Conservation (phyloP, 169 alveolate species). For the Eimeria sp. region DNA sequence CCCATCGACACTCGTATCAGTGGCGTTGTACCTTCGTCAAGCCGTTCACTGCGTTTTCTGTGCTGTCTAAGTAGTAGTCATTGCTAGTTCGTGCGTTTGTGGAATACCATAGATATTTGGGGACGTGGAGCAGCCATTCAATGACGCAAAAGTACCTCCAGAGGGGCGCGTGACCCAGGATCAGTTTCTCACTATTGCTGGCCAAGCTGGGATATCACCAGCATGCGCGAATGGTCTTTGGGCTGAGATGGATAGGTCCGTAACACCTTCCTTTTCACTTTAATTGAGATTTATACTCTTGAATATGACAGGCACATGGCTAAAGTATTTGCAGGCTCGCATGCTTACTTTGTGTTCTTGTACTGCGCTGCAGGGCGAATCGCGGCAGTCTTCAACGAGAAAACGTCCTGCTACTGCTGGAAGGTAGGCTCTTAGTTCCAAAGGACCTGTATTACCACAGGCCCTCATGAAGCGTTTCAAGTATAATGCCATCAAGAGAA, state of each 20-base stretch:
- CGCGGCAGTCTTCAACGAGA: constrained; percentile 71
- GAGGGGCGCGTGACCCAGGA: constrained; percentile 81
- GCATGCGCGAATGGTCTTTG: constrained; percentile 80
- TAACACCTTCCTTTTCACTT: neutral
- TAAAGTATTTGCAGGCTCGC: neutral
- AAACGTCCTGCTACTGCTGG: constrained; percentile 78
- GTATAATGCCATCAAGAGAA: neutral
- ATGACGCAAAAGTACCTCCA: constrained; percentile 28
- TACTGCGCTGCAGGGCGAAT: constrained; percentile 25
- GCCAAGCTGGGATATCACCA: constrained; percentile 73
- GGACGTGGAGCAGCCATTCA: constrained; percentile 77
- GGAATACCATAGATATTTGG: constrained; percentile 77
- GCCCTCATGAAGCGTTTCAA: neutral
- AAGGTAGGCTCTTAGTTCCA: constrained; percentile 45
- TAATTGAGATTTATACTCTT: neutral
- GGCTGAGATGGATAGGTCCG: constrained; percentile 78
- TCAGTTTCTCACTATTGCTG: constrained; percentile 59
- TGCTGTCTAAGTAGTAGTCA: neutral
- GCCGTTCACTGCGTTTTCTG: neutral
- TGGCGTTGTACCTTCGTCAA: neutral
- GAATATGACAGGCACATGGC: neutral
- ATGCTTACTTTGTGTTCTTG: neutral
- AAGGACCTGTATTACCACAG: neutral
- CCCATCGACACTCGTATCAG: neutral
- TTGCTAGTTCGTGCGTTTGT: neutral